Evolutionary conservation across 495 filamentous ascomycete genomes (phyloP), one percentile per base, ranked within the genome.

Genomic region (Cudoniella acicularis): DNA sequence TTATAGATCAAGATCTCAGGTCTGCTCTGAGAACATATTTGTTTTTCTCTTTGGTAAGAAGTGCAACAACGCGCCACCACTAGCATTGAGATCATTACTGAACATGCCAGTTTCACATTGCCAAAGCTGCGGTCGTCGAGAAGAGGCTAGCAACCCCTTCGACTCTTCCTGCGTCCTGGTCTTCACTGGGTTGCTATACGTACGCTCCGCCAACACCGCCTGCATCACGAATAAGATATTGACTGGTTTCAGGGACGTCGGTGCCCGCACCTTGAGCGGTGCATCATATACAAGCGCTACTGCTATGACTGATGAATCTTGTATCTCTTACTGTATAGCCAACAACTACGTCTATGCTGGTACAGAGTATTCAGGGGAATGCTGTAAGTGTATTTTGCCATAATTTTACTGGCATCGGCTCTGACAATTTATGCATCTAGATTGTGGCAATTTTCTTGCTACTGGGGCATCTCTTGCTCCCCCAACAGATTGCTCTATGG

Each of bases 371-470:
- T 49, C 60, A 0, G 43, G 36, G 11, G 68, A 65, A 52, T 65
- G 62, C 45, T 65, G 56, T 47, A 54, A 51, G 56, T 62, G 9
- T 42, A 48, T 16, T 24, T 22, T 3, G 52, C 8, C 6, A 6
- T 48, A 20, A 13, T 21, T 67, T 82, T 24, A 75, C 70, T 24
- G 77, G 10, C 6, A 48, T 11, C 6, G 9, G 6, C 45, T 26
- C 49, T 51, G 17, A 10, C 20, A 41, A 41, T 8, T 8, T 20
- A 48, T 87, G n/a, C n/a, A 79, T 69, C 87, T 84, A 64, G 83
- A 24, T 48, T 61, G 58, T 41, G 58, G 58, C 3, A 48, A 61
- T 50, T n/a, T 18, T 6, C 20, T 61, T 22, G 41, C 52, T 20
- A 25, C 17, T 22, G 49, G 49, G 23, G 49, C 30, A 2, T 25